Evolutionary conservation across 2,329 filamentous ascomycete species (phyloP), one percentile per base, ranked within the genome.

Genomic region (Calcarisporium arbuscula): DNA sequence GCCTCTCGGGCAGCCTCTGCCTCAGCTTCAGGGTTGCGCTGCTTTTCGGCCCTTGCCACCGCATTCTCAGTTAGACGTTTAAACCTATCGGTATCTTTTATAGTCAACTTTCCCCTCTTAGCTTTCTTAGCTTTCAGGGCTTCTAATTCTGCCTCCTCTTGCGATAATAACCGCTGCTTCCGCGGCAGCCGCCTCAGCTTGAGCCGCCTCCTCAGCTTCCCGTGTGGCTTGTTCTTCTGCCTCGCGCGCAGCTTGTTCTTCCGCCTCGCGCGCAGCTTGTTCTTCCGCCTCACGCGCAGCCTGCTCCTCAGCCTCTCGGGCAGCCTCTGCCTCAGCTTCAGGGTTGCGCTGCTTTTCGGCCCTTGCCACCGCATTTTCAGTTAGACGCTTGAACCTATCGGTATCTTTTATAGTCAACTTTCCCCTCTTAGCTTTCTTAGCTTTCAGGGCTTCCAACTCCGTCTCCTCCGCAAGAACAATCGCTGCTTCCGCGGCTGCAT

Each of bases 81-180:
- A 31, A 45, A 47, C 30, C 44, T 66, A 37, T 57, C 55, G 9
- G 38, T 47, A 33, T 53, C 51, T 28, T 47, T 51, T 27, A 41
- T 54, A 6, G 32, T 39, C 18, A 52, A 40, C 39, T 54, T 54
- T 36, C 46, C 52, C 35, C 43, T 48, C 39, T 55, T 57, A 1
- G 48, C 52, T 30, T 57, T 61, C 21, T 50, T 52, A 43, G 60
- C 68, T 17, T 58, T 52, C n/a, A 50, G 41, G 1, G 61, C 33
- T 11, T 46, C 41, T 20, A 45, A 42, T 9, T 57, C 35, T 25
- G 50, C 52, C n/a, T 51, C 49, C 38, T 54, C 51, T 19, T 43
- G 19, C 44, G 2, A 44, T 44, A 19, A 42, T 40, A 30, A 38
- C 41, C 7, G 61, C 56, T 8, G 47, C 47, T 15, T 57, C 49